Evolutionary conservation across 2,329 filamentous ascomycete genomes (phyloP).

Genomic region (Leptographium lundbergii): DNA sequence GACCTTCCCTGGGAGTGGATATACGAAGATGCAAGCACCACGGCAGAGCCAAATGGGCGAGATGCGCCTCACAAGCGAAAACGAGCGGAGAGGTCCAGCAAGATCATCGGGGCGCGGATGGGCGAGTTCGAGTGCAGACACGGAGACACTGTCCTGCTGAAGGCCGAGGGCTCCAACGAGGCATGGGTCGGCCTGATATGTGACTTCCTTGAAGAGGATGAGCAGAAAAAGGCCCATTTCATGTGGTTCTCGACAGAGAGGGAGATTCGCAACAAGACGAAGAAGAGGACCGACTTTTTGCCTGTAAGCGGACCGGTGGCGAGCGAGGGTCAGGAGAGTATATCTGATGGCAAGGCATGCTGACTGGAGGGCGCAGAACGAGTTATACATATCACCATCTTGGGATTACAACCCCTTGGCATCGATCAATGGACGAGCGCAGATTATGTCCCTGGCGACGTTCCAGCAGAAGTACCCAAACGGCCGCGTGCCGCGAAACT

Average conservation of each 20-base stretch:
- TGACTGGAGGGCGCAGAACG: constrained; percentile 44
- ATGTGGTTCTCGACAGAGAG: constrained; percentile 94
- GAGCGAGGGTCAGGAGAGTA: not conserved
- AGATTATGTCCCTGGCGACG: constrained; percentile 56
- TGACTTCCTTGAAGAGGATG: constrained; percentile 58
- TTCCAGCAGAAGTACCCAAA: constrained; percentile 61
- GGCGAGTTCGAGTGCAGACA: constrained; percentile 68
- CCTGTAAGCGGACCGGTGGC: constrained; percentile 32
- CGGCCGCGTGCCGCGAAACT: constrained; percentile 60
- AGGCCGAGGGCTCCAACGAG: constrained; percentile 74
- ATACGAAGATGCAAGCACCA: constrained; percentile 33
- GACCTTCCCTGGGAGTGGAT: constrained; percentile 73
- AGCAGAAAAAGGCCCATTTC: constrained; percentile 74
- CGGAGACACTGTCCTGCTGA: constrained; percentile 76
- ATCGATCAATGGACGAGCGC: constrained; percentile 84
- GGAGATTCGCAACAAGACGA: constrained; percentile 72
- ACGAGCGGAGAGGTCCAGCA: constrained; percentile 23
- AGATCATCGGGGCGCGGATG: constrained; percentile 71
- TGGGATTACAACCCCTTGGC: constrained; percentile 78
- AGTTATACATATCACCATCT: constrained; percentile 80
- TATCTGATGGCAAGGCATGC: not conserved
- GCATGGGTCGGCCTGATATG: constrained; percentile 88
- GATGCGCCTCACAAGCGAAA: constrained; percentile 16
- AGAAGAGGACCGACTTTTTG: constrained; percentile 69
- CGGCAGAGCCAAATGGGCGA: constrained; percentile 1